phyloP scores from a whole-genome alignment of 345 rosid species.

The Salix viminalis region DNA sequence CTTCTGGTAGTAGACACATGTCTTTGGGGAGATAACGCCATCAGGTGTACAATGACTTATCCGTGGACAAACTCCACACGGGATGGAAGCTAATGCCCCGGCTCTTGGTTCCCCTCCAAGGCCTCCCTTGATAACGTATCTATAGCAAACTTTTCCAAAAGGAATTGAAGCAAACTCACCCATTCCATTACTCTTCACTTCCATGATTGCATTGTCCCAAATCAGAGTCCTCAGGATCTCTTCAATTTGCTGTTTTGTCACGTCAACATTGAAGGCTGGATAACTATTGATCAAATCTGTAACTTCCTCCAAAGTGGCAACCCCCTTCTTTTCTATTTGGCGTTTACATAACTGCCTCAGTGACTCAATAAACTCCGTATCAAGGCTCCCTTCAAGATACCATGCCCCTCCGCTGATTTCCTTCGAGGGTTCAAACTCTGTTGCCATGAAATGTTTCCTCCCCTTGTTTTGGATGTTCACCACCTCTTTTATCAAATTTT shows the following conservation, averaged over 20 bases:
- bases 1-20: constrained; percentile 58
- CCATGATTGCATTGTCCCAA: constrained; percentile 56
- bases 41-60: constrained; percentile 57
- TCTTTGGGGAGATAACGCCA: constrained; percentile 57
- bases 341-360: constrained; percentile 40
- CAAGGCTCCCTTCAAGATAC: constrained; percentile 62
- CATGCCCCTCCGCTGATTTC: constrained; percentile 79
- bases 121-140: constrained; percentile 22
- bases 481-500: background rate
- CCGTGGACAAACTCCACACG: constrained; percentile 81
- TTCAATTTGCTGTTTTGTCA: constrained; percentile 39
- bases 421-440: constrained; percentile 47
- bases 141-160: constrained; percentile 51
- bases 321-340: constrained; percentile 27
- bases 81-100: constrained; percentile 63
- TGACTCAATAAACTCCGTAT: constrained; percentile 33
- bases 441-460: background rate
- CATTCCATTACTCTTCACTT: constrained; percentile 58
- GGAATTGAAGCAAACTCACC: constrained; percentile 49
- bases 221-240: constrained; percentile 64
- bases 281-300: constrained; percentile 29
- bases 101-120: constrained; percentile 34
- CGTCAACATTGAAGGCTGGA: constrained; percentile 27
- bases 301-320: constrained; percentile 53
- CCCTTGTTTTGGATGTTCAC: background rate